These are phyloP conservation scores for Cordia subcordata DNA, from an alignment of 257 asterid genomes.

Conservation along the genomic window DNA sequence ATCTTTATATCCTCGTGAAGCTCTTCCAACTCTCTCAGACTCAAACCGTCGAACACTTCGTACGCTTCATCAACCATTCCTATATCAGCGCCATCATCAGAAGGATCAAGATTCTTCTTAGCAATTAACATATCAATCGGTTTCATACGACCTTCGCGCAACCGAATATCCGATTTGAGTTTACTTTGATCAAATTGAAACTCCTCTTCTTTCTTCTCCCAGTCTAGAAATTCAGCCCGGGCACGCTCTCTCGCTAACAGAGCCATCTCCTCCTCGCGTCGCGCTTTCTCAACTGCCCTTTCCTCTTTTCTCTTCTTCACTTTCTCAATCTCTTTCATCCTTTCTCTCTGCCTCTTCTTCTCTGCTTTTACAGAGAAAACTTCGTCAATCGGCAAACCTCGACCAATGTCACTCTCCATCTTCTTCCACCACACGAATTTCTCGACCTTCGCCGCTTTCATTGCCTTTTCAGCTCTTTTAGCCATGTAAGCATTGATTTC, in stretches of 20 bases:
- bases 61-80: slow-evolving; percentile 90
- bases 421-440: slow-evolving; percentile 92
- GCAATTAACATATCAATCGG: slow-evolving; percentile 86
- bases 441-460: too few species aligned
- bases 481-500: too few species aligned
- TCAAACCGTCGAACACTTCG: slow-evolving; percentile 84
- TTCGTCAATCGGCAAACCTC: slow-evolving; percentile 70
- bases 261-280: slow-evolving; percentile 95
- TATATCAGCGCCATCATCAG: slow-evolving; percentile 72
- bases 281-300: slow-evolving; percentile 94
- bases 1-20: slow-evolving; percentile 85
- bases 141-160: slow-evolving; percentile 89
- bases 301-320: slow-evolving; percentile 96
- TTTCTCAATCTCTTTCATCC: slow-evolving; percentile 92
- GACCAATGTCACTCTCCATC: slow-evolving; percentile 65
- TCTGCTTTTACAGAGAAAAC: slow-evolving; percentile 72
- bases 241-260: slow-evolving; percentile 94
- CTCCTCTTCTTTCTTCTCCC: slow-evolving; percentile 99
- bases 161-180: slow-evolving; percentile 78
- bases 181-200: slow-evolving; percentile 98
- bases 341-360: slow-evolving; percentile 70
- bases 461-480: too few species aligned
- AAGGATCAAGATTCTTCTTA: slow-evolving; percentile 86
- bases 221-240: slow-evolving; percentile 93
- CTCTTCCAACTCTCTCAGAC: slow-evolving; percentile 85